These are phyloP conservation scores for Astragalus membranaceus DNA, from an alignment of 306 rosid genomes.

Conservation along the genomic window DNA sequence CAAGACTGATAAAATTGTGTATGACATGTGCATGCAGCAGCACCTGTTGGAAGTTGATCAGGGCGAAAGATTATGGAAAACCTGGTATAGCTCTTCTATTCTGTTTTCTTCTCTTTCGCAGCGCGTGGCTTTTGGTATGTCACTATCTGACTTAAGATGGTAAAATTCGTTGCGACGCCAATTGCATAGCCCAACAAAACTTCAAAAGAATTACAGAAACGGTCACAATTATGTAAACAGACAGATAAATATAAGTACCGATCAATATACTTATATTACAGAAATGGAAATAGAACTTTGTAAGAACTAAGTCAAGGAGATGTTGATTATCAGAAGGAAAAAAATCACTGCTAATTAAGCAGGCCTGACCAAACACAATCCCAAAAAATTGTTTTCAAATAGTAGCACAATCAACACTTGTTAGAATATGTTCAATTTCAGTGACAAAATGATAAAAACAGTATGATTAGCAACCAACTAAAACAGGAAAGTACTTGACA, in stretches of 20 bases:
- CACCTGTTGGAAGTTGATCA: constrained; percentile 17
- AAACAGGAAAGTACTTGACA: constrained; percentile 7
- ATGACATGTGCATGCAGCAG: background rate
- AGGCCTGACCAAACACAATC: background rate
- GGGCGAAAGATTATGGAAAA: constrained; percentile 3
- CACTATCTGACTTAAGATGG: constrained; percentile 74
- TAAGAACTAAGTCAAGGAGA: background rate
- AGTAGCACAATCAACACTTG: background rate
- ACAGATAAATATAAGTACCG: background rate
- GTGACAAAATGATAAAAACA: background rate
- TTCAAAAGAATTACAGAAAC: constrained; percentile 44
- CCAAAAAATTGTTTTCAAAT: background rate
- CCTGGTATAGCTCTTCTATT: constrained; percentile 26
- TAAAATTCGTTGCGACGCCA: constrained; percentile 66
- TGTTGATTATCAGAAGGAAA: background rate
- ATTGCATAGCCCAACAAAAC: constrained; percentile 80
- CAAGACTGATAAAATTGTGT: background rate
- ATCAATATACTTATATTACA: too few relatives aligned
- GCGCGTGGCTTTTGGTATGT: constrained; percentile 55
- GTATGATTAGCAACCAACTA: background rate
- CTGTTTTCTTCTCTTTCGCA: constrained; percentile 62
- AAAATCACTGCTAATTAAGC: background rate
- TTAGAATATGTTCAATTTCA: background rate
- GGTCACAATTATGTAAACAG: background rate
- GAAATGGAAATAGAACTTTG: background rate